Evolutionary conservation across 768 basidiomycete species (phyloP), one percentile per base, ranked within the genome.

Genomic region (Boletus patriciae): DNA sequence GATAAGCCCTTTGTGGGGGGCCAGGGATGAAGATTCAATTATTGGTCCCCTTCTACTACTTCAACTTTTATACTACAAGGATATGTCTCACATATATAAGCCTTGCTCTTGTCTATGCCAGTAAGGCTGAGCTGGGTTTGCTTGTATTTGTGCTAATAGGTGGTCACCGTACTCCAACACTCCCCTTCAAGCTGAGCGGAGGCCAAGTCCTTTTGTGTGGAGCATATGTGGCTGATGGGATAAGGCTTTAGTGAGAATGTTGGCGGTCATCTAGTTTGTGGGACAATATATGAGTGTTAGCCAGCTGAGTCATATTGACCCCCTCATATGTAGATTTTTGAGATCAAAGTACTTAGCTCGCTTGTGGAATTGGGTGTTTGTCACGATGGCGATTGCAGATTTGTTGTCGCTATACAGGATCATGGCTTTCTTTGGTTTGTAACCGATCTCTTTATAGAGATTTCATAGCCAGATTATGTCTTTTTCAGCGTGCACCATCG

Each of bases 361-460:
- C 16, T 23, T 21, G 5, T 61, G 61, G 1, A 15, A 64, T 51
- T 48, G 62, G 49, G 9, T 46, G 48, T 31, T 51, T 25, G 18
- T 67, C 45, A 18, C 33, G 21, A 68, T 70, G 16, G 70, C 67
- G 0, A 75, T 72, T 18, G 72, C 70, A 2, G 45, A 50, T 13
- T 50, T 54, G 68, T 65, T 67, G 9, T 66, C 54, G 48, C 68
- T 10, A 43, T 62, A 19, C 21, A 62, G 1, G 45, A 73, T 16
- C 50, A 61, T 49, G 1, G 49, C 43, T 68, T 9, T 27, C 33
- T 4, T 58, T 69, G 40, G 55, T 44, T 4, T 46, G 58, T 46
- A 68, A 69, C 64, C 60, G 25, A 46, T 64, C 75, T 27, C 78
- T 65, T 46, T 21, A 6, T 6, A 73, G 18, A 77, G 76, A 66